Conservation (phyloP, 495 filamentous ascomycete species). For the Penicillium cosmopolitanum region DNA sequence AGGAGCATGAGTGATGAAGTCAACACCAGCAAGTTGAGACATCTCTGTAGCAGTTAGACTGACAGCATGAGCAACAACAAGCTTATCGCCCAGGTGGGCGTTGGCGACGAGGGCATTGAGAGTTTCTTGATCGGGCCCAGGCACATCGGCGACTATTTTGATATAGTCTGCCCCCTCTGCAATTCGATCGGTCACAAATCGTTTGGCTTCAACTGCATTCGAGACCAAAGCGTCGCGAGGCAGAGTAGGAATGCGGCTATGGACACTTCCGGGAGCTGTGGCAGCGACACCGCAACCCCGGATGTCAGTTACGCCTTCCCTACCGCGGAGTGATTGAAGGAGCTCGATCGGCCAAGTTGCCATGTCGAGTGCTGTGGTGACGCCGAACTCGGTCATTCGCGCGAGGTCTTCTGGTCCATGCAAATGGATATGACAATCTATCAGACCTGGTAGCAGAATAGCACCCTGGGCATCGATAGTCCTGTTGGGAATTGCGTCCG, state of each 20-base stretch:
- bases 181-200: slow-evolving; percentile 3
- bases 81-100: slow-evolving; percentile 4
- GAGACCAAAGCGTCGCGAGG: slow-evolving; percentile 7
- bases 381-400: slow-evolving; percentile 1
- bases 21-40: background rate
- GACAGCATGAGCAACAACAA: slow-evolving; percentile 12
- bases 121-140: slow-evolving; percentile 8
- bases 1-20: slow-evolving; percentile 11
- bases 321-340: slow-evolving; percentile 3
- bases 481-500: background rate
- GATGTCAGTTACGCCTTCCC: slow-evolving; percentile 10
- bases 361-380: slow-evolving; percentile 15
- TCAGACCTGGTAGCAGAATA: slow-evolving; percentile 6
- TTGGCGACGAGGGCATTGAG: slow-evolving; percentile 8
- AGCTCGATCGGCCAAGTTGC: slow-evolving; percentile 9
- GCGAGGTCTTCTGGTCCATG: background rate
- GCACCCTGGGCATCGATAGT: slow-evolving; percentile 2
- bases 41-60: background rate
- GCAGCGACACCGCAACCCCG: slow-evolving; percentile 5
- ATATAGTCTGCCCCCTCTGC: slow-evolving; percentile 12
- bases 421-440: slow-evolving; percentile 4
- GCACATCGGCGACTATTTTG: slow-evolving; percentile 11
- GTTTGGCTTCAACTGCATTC: background rate
- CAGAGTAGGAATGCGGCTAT: slow-evolving; percentile 7
- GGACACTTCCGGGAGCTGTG: background rate